Conservation (phyloP, 805 yeast species). For the Metschnikowia bowlesiae region DNA sequence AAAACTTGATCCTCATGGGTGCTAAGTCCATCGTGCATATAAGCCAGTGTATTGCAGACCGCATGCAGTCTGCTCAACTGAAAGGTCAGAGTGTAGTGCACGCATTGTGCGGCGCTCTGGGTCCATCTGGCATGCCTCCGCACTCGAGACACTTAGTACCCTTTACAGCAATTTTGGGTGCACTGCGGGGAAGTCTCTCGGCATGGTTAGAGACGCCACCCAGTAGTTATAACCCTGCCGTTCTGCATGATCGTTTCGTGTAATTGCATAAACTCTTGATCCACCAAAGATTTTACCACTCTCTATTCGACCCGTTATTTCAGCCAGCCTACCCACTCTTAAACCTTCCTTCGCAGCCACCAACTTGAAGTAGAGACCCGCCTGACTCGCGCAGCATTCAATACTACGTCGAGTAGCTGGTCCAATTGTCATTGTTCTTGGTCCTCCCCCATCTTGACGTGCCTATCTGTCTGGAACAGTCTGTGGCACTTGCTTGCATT, state of each 20-base stretch:
- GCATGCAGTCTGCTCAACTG: neutral
- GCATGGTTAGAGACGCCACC: neutral
- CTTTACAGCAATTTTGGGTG: constrained; percentile 2
- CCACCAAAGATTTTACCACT: neutral
- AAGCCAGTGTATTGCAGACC: neutral
- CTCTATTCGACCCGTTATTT: neutral
- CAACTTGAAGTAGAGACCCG: neutral
- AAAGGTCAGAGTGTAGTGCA: constrained; percentile 3
- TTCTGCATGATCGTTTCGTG: neutral
- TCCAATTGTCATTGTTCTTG: neutral
- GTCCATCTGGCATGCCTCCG: neutral
- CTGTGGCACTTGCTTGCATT: neutral
- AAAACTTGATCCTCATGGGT: neutral
- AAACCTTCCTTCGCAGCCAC: neutral
- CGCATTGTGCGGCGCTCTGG: neutral
- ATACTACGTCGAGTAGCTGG: neutral
- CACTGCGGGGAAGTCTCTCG: constrained; percentile 2
- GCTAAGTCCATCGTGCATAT: neutral
- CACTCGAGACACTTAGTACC: constrained; percentile 1
- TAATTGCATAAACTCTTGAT: neutral
- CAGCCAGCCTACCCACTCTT: neutral
- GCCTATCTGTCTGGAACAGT: neutral
- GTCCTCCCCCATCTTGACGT: neutral
- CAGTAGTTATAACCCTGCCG: neutral
- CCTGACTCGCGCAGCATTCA: neutral